These are phyloP conservation scores for Daldinia caldariorum DNA, from an alignment of 495 filamentous ascomycete species.

Conservation along the genomic window DNA sequence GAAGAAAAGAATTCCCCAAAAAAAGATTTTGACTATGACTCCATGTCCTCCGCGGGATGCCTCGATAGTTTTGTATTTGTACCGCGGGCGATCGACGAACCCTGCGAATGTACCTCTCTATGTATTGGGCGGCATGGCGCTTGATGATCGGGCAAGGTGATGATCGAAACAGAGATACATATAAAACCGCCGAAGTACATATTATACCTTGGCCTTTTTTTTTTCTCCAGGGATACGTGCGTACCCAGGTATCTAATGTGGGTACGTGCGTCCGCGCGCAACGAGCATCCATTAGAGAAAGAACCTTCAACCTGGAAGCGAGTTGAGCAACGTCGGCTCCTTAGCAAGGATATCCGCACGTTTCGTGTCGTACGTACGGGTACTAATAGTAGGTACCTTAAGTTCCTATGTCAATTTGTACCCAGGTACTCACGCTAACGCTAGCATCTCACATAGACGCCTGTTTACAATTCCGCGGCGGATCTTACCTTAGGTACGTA, in stretches of 20 bases:
- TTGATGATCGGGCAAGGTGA: slow-evolving; percentile 29
- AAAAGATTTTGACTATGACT: slow-evolving; percentile 25
- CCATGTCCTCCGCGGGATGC: slow-evolving; percentile 31
- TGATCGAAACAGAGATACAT: slow-evolving; percentile 2
- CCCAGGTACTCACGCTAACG: slow-evolving; percentile 22
- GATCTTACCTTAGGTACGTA: slow-evolving; percentile 28
- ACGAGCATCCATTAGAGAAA: slow-evolving; percentile 22
- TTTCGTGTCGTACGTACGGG: background rate
- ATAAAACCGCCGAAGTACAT: slow-evolving; percentile 23
- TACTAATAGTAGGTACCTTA: background rate
- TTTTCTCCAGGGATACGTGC: background rate
- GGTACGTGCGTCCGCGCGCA: slow-evolving; percentile 22
- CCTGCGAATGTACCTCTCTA: slow-evolving; percentile 23
- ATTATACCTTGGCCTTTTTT: background rate
- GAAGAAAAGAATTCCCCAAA: slow-evolving; percentile 17
- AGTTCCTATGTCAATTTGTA: no score
- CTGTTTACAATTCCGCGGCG: slow-evolving; percentile 35
- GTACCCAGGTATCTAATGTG: background rate
- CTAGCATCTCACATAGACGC: slow-evolving; percentile 34
- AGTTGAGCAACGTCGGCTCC: slow-evolving; percentile 38
- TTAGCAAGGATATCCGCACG: slow-evolving; percentile 36
- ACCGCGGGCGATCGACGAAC: slow-evolving; percentile 41
- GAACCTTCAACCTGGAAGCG: slow-evolving; percentile 31
- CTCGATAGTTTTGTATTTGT: slow-evolving; percentile 43
- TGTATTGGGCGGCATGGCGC: slow-evolving; percentile 48